Conservation (phyloP, 257 asterid genomes). For the Mentha longifolia region DNA sequence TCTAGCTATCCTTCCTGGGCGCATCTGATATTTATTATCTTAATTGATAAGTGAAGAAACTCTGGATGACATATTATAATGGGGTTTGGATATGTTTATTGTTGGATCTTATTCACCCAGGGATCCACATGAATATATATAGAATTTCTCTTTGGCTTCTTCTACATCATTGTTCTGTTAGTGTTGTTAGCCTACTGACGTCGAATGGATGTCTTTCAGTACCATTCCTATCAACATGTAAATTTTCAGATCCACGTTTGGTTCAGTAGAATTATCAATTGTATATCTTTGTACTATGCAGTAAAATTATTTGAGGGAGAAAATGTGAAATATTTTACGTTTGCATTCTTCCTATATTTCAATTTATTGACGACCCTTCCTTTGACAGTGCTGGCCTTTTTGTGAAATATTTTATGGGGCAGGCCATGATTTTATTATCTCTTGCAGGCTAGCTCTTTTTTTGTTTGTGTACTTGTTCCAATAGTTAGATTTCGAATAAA, state of each 20-base stretch:
- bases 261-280: background rate
- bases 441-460: too few relatives aligned
- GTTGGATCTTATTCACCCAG: background rate
- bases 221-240: slow-evolving; percentile 1
- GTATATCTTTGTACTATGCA: background rate
- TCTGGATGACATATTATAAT: slow-evolving; percentile 21
- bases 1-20: background rate
- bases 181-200: too few relatives aligned
- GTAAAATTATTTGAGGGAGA: background rate
- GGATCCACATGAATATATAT: slow-evolving; percentile 3
- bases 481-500: too few relatives aligned
- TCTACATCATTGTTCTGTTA: background rate
- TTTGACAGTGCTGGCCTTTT: too few relatives aligned
- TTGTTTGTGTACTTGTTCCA: too few relatives aligned
- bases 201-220: background rate
- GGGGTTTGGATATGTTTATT: background rate
- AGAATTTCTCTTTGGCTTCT: background rate
- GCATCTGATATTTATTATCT: slow-evolving; percentile 16
- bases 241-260: slow-evolving; percentile 7
- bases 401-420: too few relatives aligned
- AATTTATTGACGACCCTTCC: background rate
- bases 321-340: background rate
- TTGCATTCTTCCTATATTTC: background rate
- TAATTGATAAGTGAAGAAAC: slow-evolving; percentile 21
- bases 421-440: too few relatives aligned